Conservation (phyloP, 176 grass and related monocot genomes). For the Areca catechu region DNA sequence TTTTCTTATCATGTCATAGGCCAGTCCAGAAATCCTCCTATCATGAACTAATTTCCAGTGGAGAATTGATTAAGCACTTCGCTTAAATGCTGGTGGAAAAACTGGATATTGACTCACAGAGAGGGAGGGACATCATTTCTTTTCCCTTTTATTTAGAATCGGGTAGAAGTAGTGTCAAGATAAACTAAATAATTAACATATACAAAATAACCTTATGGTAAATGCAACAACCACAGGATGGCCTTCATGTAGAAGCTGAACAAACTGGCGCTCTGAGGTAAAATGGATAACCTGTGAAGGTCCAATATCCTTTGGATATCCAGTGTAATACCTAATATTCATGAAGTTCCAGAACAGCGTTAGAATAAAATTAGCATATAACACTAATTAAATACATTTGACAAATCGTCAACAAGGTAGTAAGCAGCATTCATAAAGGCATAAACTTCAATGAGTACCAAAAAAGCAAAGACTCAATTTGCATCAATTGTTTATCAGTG, state of each 20-base stretch:
- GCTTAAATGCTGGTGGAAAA: too few relatives aligned
- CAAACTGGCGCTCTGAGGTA: slow-evolving; percentile 75
- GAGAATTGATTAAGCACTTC: too few relatives aligned
- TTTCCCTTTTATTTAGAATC: not conserved
- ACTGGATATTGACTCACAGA: too few relatives aligned
- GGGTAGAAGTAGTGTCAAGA: not conserved
- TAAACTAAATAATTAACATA: not conserved
- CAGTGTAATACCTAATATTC: slow-evolving; percentile 74
- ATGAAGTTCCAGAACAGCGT: slow-evolving; percentile 10
- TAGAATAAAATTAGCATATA: not conserved
- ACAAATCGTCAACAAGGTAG: too few relatives aligned
- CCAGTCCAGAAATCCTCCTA: too few relatives aligned
- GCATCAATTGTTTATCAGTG: too few relatives aligned
- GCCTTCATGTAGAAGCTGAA: slow-evolving; percentile 77
- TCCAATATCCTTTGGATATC: slow-evolving; percentile 86
- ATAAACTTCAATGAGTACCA: too few relatives aligned
- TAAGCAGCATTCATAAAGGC: too few relatives aligned
- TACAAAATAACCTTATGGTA: slow-evolving; percentile 61
- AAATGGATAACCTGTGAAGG: slow-evolving; percentile 75
- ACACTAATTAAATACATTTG: not conserved
- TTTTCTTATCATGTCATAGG: too few relatives aligned
- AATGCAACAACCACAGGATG: slow-evolving; percentile 86
- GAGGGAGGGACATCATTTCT: too few relatives aligned
- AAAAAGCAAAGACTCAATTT: too few relatives aligned
- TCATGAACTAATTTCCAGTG: too few relatives aligned